Percentiles rank a stretch among this genome's conserved stretches.
phyloP scores from a whole-genome alignment of 441 rosid species.

The Erodium texanum region DNA sequence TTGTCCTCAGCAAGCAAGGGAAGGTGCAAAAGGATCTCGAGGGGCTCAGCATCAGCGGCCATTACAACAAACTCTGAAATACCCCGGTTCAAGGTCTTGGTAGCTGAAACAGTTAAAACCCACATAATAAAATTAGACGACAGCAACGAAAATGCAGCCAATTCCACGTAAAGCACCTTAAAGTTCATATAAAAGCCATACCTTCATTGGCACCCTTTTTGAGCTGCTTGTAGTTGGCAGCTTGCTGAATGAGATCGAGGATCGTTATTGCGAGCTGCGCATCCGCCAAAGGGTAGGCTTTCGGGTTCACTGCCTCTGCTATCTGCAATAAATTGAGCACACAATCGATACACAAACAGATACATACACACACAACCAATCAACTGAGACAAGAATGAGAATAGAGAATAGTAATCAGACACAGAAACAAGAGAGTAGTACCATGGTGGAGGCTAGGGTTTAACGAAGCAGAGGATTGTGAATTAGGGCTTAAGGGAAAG shows the following conservation, averaged over 20 bases:
- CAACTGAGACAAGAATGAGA: not conserved
- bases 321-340: conserved; percentile 35
- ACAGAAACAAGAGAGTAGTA: not conserved
- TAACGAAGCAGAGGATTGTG: not conserved
- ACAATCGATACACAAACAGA: not conserved
- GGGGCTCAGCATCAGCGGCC: conserved; percentile 91
- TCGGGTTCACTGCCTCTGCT: conserved; percentile 68
- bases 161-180: not conserved
- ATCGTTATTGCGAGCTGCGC: conserved; percentile 64
- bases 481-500: not conserved
- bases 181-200: conserved; percentile 8
- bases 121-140: not conserved
- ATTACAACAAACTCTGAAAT: conserved; percentile 85
- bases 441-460: conserved; percentile 7
- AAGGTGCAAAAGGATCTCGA: conserved; percentile 84
- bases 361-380: not conserved
- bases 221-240: conserved; percentile 87
- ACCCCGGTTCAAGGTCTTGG: conserved; percentile 85
- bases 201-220: conserved; percentile 98
- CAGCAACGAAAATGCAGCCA: not conserved
- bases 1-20: conserved; percentile 89
- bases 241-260: conserved; percentile 84
- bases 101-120: conserved; percentile 38
- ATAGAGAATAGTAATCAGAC: not conserved
- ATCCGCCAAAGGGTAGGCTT: conserved; percentile 88